Base-by-base conservation (phyloP, 345 rosid genomes). In the Boechera divaricarpa region DNA sequence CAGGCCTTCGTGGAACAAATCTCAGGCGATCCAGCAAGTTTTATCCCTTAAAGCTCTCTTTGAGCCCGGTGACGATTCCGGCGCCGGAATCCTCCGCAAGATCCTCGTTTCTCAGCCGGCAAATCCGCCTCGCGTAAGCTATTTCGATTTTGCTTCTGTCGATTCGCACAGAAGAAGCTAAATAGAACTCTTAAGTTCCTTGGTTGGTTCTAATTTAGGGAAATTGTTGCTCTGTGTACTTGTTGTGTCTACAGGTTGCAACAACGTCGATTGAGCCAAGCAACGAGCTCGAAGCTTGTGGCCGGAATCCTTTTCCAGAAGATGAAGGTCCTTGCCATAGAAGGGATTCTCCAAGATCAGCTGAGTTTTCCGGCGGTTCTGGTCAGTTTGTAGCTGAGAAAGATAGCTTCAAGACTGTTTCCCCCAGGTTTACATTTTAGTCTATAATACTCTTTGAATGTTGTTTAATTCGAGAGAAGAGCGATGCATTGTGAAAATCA, bases 11-110 rank as follows among this genome's bases (percentile, higher is more conserved):
- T 93, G 98, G 98, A 93, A 93, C 89, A 91, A 93, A 80, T 93
- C 98, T 61, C 98, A 93, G 82, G 98, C 98, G 86, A 89, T 93
- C 89, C 97, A 93, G 85, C 98, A 93, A 81, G 98, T 93, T 33
- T 70, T 93, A n/a, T 90, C 91, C 6, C 93, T 93, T 36, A 93
- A 93, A 82, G 92, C 93, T 67, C 81, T 93, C 26, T 89, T 83
- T 13, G 98, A 89, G 36, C 82, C 89, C 24, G 81, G 78, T 26
- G 90, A 84, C 8, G 93, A 87, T 63, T 83, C 97, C 82, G 91
- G 88, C 70, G 87, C 89, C 77, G 88, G 86, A 31, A 82, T 88
- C 80, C 84, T 88, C 63, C 81, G 89, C 33, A 89, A 76, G 79
- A 84, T 89, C 81, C 80, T 90, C 45, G 87, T 83, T 68, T 82